phyloP scores from a whole-genome alignment of 2,329 filamentous ascomycete species.

The Neopestalotiopsis rosae region DNA sequence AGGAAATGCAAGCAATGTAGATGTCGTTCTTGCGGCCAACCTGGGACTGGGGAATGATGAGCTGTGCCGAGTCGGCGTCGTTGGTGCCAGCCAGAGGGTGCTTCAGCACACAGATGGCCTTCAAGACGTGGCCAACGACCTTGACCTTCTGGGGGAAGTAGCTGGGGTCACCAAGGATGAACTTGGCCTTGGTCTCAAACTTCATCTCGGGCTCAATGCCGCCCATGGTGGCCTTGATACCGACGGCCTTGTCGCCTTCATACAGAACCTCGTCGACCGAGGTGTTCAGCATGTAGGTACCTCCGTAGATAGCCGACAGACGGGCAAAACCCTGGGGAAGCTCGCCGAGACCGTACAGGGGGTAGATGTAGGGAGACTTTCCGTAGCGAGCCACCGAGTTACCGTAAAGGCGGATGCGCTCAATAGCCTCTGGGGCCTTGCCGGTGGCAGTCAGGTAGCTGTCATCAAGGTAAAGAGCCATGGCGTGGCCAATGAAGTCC shows the following conservation, averaged over 20 bases:
- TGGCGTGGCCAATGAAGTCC: conserved; percentile 97
- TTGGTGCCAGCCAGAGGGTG: conserved; percentile 91
- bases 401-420: conserved; percentile 93
- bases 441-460: conserved; percentile 80
- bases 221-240: conserved; percentile 97
- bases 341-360: conserved; percentile 95
- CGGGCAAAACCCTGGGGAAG: conserved; percentile 97
- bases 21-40: conserved; percentile 97
- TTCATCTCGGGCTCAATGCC: conserved; percentile 85
- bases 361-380: conserved; percentile 99
- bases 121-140: conserved; percentile 87
- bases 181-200: conserved; percentile 94
- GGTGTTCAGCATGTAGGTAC: conserved; percentile 99
- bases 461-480: conserved; percentile 94
- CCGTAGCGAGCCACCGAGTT: conserved; percentile 98
- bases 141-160: conserved; percentile 94
- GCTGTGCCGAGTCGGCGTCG: conserved; percentile 86
- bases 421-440: conserved; percentile 80
- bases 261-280: conserved; percentile 88
- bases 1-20: conserved; percentile 95
- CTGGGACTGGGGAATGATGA: conserved; percentile 98
- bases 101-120: conserved; percentile 96
- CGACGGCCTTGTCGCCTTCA: conserved; percentile 83
- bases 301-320: conserved; percentile 96
- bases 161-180: conserved; percentile 93